phyloP scores from a whole-genome alignment of 2,329 filamentous ascomycete species.

The Colletotrichum lindemuthianum region DNA sequence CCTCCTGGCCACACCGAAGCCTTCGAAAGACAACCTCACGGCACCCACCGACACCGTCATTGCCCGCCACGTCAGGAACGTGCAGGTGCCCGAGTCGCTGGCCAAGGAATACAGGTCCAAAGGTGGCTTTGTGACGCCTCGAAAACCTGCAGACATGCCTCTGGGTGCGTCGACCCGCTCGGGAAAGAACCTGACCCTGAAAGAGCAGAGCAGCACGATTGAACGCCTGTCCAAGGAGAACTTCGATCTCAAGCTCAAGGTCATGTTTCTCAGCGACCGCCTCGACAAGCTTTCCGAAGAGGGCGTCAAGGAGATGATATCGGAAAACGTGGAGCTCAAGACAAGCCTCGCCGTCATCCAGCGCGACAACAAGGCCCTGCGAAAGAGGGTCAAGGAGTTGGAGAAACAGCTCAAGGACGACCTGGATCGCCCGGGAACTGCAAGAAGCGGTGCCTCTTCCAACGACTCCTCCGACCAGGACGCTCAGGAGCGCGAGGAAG shows the following conservation, averaged over 20 bases:
- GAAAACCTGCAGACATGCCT: constrained; percentile 64
- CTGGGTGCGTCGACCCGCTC: constrained; percentile 61
- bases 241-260: constrained; percentile 96
- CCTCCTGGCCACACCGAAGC: constrained; percentile 76
- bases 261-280: constrained; percentile 95
- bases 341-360: constrained; percentile 89
- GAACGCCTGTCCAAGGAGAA: constrained; percentile 97
- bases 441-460: constrained; percentile 64
- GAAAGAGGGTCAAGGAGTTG: constrained; percentile 84
- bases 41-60: constrained; percentile 89
- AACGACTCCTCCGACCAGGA: constrained; percentile 68
- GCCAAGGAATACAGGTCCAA: constrained; percentile 87
- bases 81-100: constrained; percentile 89
- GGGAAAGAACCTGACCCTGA: constrained; percentile 83
- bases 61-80: constrained; percentile 86
- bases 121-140: constrained; percentile 70
- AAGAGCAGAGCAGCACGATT: constrained; percentile 97
- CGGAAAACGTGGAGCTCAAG: constrained; percentile 95
- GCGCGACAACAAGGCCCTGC: constrained; percentile 87
- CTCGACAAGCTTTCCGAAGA: constrained; percentile 94
- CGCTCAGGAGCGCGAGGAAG: constrained; percentile 79
- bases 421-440: constrained; percentile 69
- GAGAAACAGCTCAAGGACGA: constrained; percentile 81
- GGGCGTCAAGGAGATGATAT: constrained; percentile 97
- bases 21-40: constrained; percentile 62